A percentile compares a stretch with the other conserved stretches of the same genome.
These are phyloP conservation scores for Lizonia empirigonia DNA, from an alignment of 2,329 filamentous ascomycete species.

Conservation along the genomic window DNA sequence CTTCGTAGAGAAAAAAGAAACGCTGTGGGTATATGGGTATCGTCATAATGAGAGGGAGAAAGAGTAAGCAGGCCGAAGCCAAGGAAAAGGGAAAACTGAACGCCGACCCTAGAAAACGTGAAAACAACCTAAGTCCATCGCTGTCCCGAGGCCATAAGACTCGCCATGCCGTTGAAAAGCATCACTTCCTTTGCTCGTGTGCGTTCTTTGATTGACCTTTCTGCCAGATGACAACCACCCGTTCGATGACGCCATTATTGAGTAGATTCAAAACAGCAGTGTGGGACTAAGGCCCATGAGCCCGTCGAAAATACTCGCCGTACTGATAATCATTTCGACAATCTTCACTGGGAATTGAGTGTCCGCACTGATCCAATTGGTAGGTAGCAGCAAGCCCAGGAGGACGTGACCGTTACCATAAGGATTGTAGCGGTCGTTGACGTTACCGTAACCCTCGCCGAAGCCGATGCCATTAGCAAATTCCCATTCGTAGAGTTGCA, in stretches of 20 bases:
- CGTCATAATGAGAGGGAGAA: no score
- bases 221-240: no score
- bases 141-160: neutral
- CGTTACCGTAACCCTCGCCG: neutral
- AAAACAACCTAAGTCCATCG: neutral
- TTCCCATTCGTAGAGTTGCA: constrained; percentile 1
- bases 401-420: neutral
- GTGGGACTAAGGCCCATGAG: neutral
- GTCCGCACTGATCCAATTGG: constrained; percentile 2
- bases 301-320: neutral
- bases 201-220: no score
- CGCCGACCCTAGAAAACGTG: neutral
- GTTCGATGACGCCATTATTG: no score
- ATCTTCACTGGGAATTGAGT: neutral
- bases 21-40: no score
- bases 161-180: neutral
- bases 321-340: neutral
- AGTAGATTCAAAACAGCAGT: neutral
- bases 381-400: neutral
- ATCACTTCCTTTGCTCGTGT: neutral
- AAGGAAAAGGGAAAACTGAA: no score
- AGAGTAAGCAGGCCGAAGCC: no score
- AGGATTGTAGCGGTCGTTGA: neutral
- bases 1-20: no score
- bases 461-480: constrained; percentile 5